These are phyloP conservation scores for Laetiporus sulphureus DNA, from an alignment of 1,284 basidiomycete genomes.

Conservation along the genomic window DNA sequence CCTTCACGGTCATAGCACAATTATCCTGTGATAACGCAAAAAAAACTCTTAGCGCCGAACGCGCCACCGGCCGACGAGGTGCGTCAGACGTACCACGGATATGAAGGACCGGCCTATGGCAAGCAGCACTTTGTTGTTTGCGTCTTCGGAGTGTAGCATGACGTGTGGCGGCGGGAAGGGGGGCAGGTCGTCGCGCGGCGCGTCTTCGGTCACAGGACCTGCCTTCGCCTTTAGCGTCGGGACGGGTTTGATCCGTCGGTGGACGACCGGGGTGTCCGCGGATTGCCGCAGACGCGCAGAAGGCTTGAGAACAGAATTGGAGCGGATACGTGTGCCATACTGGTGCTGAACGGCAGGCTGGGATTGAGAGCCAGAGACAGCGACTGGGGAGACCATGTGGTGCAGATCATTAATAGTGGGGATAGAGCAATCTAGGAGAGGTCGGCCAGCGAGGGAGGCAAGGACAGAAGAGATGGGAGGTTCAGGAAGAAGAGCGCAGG, in stretches of 20 bases:
- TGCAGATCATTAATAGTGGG: slow-evolving; percentile 29
- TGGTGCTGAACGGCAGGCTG: slow-evolving; percentile 26
- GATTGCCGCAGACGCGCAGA: slow-evolving; percentile 41
- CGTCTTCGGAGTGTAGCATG: slow-evolving; percentile 66
- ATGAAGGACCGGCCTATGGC: slow-evolving; percentile 66
- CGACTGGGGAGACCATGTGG: slow-evolving; percentile 26
- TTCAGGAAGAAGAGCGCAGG: slow-evolving; percentile 21
- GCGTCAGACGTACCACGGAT: slow-evolving; percentile 50
- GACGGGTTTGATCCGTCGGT: slow-evolving; percentile 32
- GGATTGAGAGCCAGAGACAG: slow-evolving; percentile 19
- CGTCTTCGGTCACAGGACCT: slow-evolving; percentile 6
- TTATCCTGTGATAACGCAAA: slow-evolving; percentile 45
- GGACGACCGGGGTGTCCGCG: slow-evolving; percentile 28
- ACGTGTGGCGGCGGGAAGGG: slow-evolving; percentile 56
- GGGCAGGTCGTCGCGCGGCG: slow-evolving; percentile 17
- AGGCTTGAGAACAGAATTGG: slow-evolving; percentile 44
- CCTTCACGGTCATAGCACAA: slow-evolving; percentile 77
- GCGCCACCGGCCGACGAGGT: neutral
- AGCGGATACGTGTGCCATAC: slow-evolving; percentile 52
- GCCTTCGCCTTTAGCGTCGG: slow-evolving; percentile 19
- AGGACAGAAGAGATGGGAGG: slow-evolving; percentile 16
- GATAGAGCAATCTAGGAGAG: slow-evolving; percentile 16
- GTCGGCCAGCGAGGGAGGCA: slow-evolving; percentile 36
- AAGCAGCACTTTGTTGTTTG: slow-evolving; percentile 58
- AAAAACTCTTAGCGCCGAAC: no score